Base-by-base conservation (phyloP, 257 asterid species). In the Solanum bulbocastanum region DNA sequence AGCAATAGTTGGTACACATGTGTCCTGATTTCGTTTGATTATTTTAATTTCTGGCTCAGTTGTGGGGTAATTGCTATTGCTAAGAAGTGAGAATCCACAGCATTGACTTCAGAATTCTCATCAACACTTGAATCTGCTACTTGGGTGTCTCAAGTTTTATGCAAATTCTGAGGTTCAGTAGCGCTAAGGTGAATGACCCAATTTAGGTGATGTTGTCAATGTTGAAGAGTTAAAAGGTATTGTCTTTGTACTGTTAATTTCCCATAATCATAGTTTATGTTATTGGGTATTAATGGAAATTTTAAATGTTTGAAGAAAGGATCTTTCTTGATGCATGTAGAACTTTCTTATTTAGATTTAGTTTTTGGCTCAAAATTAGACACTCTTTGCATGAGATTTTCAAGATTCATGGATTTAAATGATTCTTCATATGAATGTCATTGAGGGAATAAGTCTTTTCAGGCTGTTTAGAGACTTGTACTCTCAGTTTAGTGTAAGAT, bases 61-160 rank as follows among this genome's bases (percentile, higher is more conserved):
- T 68, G 20, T 62, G 22, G 35, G 74, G 36, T 27, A 3, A 6
- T 2, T 13, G 5, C 23, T 68, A 14, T 68, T 14, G 37, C 75
- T 68, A 33, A 68, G 37, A 14, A 12, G 22, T 68, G 75, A 30
- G 37, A 6, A 33, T 71, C 4, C 25, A 71, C 42, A 9, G 7
- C 42, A 33, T 71, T 71, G 79, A 72, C 79, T 39, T 22, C 27
- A 33, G 44, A 72, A 33, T 33, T 72, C 79, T 72, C 14, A 72
- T 74, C 91, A 86, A 35, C 71, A 72, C 39, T 83, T 73, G 84
- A 78, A 86, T 86, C 86, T 86, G 73, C 68, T 71, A 73, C 66
- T 27, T 84, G 87, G 89, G 68, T 74, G 86, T 74, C 46, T 88
- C 60, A 49, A 52, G 27, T 74, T 69, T 66, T 83, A 25, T 30